Percentiles rank a stretch among this genome's conserved stretches.
These are phyloP conservation scores for Crithidia fasciculata DNA, from an alignment of 208 protist genomes.

Conservation along the genomic window DNA sequence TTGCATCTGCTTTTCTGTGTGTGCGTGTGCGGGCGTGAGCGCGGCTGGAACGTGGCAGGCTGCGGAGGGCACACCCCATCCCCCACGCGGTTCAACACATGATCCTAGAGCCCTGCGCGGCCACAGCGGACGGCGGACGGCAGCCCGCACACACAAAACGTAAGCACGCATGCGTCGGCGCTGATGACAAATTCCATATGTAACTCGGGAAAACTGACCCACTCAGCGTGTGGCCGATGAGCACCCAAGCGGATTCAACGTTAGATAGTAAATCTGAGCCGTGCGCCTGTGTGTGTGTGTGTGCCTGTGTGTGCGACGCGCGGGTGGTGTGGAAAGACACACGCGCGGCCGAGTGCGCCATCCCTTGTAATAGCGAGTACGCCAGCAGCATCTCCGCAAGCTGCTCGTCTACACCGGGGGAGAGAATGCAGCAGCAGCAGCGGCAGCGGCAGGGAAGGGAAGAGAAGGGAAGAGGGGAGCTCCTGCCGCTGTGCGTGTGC, in stretches of 20 bases:
- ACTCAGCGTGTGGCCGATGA: conserved; percentile 27
- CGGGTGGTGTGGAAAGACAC: too few species aligned
- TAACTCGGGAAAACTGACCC: conserved; percentile 68
- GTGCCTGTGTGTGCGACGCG: neutral
- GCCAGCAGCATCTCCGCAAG: conserved; percentile 42
- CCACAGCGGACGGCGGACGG: neutral
- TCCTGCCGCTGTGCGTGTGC: too few species aligned
- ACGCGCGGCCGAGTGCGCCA: conserved; percentile 3
- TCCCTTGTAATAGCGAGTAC: conserved; percentile 43
- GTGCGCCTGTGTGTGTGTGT: conserved; percentile 59
- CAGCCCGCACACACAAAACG: too few species aligned
- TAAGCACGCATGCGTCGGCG: neutral
- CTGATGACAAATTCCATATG: conserved; percentile 37
- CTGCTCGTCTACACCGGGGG: conserved; percentile 50
- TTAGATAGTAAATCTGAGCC: conserved; percentile 70
- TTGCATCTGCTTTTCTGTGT: neutral
- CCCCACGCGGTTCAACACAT: conserved; percentile 25
- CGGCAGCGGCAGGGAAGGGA: too few species aligned
- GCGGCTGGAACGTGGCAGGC: conserved; percentile 22
- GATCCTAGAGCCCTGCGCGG: neutral
- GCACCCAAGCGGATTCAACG: conserved; percentile 76
- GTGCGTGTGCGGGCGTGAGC: neutral
- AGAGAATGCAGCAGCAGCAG: conserved; percentile 5
- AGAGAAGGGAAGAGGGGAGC: too few species aligned
- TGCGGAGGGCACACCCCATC: conserved; percentile 15